Conservation (phyloP, 805 yeast species). For the Sugiyamaella floridensis region DNA sequence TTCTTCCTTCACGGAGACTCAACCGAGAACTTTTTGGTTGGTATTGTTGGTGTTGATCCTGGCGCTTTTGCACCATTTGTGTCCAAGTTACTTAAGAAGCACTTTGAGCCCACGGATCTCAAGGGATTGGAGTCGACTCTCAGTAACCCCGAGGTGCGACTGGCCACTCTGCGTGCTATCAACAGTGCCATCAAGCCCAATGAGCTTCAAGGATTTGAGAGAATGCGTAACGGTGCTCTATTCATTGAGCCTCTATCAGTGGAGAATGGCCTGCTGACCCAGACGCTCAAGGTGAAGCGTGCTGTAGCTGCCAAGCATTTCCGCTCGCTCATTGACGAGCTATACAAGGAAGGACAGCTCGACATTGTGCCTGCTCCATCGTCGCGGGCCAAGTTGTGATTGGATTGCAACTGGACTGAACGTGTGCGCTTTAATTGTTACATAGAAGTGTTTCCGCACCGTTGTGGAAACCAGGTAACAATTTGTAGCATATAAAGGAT, state of each 20-base stretch:
- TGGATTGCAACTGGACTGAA: not conserved
- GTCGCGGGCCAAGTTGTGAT: not conserved
- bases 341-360: slow-evolving; percentile 45
- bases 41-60: slow-evolving; percentile 54
- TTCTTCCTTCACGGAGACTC: slow-evolving; percentile 61
- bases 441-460: not conserved
- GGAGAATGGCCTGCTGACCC: slow-evolving; percentile 59
- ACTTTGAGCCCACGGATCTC: slow-evolving; percentile 24
- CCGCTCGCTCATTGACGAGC: slow-evolving; percentile 32
- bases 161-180: slow-evolving; percentile 33
- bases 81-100: slow-evolving; percentile 26
- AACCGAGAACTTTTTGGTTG: slow-evolving; percentile 49
- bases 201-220: slow-evolving; percentile 56
- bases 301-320: slow-evolving; percentile 42
- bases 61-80: slow-evolving; percentile 34
- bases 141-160: slow-evolving; percentile 33
- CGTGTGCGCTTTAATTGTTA: not conserved
- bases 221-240: slow-evolving; percentile 46
- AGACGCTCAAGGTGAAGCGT: slow-evolving; percentile 56
- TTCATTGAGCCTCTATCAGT: slow-evolving; percentile 54
- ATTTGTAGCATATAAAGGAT: too few species aligned
- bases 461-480: too few species aligned
- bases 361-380: not conserved
- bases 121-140: slow-evolving; percentile 28
- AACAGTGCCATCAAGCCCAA: slow-evolving; percentile 33